Evolutionary conservation across 768 basidiomycete species (phyloP).

Genomic region (Thelephora ganbajun): DNA sequence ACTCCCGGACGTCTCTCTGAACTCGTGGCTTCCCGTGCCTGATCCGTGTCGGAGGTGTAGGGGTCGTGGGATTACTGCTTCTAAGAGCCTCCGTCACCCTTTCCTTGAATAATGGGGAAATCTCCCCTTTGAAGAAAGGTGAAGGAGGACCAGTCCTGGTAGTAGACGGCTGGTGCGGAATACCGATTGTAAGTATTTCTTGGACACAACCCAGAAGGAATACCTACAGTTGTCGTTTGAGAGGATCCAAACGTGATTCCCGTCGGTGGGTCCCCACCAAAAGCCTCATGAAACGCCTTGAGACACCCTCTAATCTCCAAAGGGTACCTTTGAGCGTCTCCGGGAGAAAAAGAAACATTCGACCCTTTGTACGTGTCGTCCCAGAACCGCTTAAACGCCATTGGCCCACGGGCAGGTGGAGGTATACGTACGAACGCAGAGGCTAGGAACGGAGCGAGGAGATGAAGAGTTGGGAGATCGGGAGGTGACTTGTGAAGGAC

Average conservation of each 20-base stretch:
- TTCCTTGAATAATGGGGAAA: too few species aligned
- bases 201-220: too few species aligned
- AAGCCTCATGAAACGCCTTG: constrained; percentile 30
- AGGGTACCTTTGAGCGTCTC: constrained; percentile 19
- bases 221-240: not conserved
- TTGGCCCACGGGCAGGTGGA: constrained; percentile 31
- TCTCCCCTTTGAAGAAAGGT: too few species aligned
- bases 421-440: constrained; percentile 38
- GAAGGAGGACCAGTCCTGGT: too few species aligned
- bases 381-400: constrained; percentile 47
- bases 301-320: constrained; percentile 29
- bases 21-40: too few species aligned
- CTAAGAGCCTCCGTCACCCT: too few species aligned
- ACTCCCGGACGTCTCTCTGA: too few species aligned
- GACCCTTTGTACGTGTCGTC: constrained; percentile 34
- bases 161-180: too few species aligned
- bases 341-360: not conserved
- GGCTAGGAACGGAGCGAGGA: constrained; percentile 30
- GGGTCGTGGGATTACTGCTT: too few species aligned
- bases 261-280: constrained; percentile 32
- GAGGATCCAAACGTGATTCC: constrained; percentile 21
- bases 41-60: too few species aligned
- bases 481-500: constrained; percentile 24
- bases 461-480: constrained; percentile 25
- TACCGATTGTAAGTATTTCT: too few species aligned